Percentiles rank a stretch among this genome's conserved stretches.
Evolutionary conservation across 139 green algal genomes (phyloP).

Genomic region (Chlorella sp.): DNA sequence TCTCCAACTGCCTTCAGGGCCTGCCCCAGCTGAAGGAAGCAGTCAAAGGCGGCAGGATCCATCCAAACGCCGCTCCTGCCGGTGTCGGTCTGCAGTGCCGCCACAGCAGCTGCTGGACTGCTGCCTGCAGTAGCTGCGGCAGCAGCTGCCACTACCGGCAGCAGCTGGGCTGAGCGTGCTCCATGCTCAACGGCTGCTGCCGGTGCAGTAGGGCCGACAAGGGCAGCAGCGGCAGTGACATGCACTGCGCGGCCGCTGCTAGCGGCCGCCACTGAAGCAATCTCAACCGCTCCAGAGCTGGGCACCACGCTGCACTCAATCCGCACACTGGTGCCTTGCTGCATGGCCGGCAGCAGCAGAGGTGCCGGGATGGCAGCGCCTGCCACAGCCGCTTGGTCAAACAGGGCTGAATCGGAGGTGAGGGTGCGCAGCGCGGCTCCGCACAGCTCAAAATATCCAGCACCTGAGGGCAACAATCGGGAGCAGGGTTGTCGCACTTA

Average conservation of each 20-base stretch:
- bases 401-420: background rate
- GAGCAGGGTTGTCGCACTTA: no score
- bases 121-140: background rate
- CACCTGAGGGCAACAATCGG: no score
- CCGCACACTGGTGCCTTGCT: background rate
- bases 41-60: slow-evolving; percentile 56
- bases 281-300: background rate
- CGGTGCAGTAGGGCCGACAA: background rate
- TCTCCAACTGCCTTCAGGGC: slow-evolving; percentile 34
- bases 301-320: slow-evolving; percentile 10
- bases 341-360: slow-evolving; percentile 29
- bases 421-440: slow-evolving; percentile 11
- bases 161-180: background rate
- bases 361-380: slow-evolving; percentile 35
- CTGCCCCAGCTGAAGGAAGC: slow-evolving; percentile 63
- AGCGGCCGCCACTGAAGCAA: background rate
- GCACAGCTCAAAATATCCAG: slow-evolving; percentile 53
- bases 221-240: slow-evolving; percentile 37
- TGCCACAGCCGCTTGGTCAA: background rate
- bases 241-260: slow-evolving; percentile 48
- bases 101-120: slow-evolving; percentile 24
- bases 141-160: background rate
- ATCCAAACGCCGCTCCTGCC: slow-evolving; percentile 46
- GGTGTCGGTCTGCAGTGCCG: slow-evolving; percentile 3
- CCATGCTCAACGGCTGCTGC: background rate